Base-by-base conservation (phyloP, 345 rosid species). In the Hypericum perforatum region DNA sequence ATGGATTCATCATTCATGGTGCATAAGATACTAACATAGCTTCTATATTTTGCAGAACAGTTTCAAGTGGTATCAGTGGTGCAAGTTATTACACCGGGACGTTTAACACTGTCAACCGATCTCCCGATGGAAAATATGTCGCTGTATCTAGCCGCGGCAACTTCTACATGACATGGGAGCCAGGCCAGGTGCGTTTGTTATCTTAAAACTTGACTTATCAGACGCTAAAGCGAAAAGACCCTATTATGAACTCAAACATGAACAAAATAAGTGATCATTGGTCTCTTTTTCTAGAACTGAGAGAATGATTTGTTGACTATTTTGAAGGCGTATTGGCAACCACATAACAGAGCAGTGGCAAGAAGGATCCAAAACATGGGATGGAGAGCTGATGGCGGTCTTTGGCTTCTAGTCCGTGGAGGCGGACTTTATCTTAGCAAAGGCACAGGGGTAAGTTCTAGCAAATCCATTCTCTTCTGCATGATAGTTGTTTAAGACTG, bases 141-240 rank as follows among this genome's bases (percentile, higher is more conserved):
- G 98, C 96, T 60, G 96, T 91, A 70, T 91, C 96, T 22, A 86
- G 98, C 71, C 96, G 96, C 44, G 98, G 98, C 48, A 91, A 91
- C 79, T 91, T 91, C 78, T 87, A 82, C 58, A 70, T 87, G 55
- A 91, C 98, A 44, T 91, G 98, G 98, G 84, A 91, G 65, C 95
- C 98, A 60, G 96, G 98, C 44, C 98, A 91, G 87, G 96, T 85
- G 52, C 61, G 4, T 22, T 22, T 22, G 4, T 22, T 4, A 22
- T 22, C 32, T 22, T 22, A 1, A 22, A 22, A 4, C 4, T 22
- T n/a, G n/a, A n/a, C n/a, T n/a, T n/a, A n/a, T n/a, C n/a, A n/a
- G n/a, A n/a, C n/a, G n/a, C n/a, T n/a, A n/a, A n/a, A n/a, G n/a
- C n/a, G n/a, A n/a, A n/a, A n/a, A n/a, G n/a, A n/a, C n/a, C n/a